Evolutionary conservation across 2,329 filamentous ascomycete genomes (phyloP).

Genomic region (Cladophialophora chaetospira): DNA sequence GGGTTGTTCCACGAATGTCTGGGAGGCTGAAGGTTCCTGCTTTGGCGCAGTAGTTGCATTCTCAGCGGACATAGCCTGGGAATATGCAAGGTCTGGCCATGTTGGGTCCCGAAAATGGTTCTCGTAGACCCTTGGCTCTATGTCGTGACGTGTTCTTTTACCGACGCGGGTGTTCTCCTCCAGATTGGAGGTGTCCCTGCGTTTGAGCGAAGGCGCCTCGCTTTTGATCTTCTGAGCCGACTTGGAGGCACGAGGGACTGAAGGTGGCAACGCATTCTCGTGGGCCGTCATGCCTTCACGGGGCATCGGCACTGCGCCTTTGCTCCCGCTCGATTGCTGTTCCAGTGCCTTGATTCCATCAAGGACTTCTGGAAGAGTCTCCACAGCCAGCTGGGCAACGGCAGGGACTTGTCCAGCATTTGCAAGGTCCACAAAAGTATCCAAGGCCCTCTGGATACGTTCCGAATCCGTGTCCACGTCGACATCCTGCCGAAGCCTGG

Average conservation of each 20-base stretch:
- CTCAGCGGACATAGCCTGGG: constrained; percentile 12
- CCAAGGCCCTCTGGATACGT: constrained; percentile 12
- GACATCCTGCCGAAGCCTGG: constrained; percentile 19
- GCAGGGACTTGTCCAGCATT: background rate
- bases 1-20: constrained; percentile 15
- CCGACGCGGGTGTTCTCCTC: constrained; percentile 2
- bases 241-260: background rate
- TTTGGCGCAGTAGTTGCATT: constrained; percentile 11
- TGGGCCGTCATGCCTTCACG: background rate
- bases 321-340: background rate
- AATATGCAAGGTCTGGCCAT: constrained; percentile 18
- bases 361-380: constrained; percentile 8
- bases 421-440: constrained; percentile 17
- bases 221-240: background rate
- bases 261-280: background rate
- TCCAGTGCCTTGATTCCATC: constrained; percentile 9
- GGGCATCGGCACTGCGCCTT: background rate
- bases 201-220: constrained; percentile 4
- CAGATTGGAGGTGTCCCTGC: constrained; percentile 1
- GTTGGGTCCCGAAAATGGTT: background rate
- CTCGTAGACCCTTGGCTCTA: background rate
- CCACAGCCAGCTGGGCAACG: constrained; percentile 9
- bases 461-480: constrained; percentile 20
- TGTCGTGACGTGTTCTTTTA: constrained; percentile 11
- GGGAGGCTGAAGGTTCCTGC: constrained; percentile 7